phyloP scores from a whole-genome alignment of 768 basidiomycete genomes.

The Pholiota molesta region DNA sequence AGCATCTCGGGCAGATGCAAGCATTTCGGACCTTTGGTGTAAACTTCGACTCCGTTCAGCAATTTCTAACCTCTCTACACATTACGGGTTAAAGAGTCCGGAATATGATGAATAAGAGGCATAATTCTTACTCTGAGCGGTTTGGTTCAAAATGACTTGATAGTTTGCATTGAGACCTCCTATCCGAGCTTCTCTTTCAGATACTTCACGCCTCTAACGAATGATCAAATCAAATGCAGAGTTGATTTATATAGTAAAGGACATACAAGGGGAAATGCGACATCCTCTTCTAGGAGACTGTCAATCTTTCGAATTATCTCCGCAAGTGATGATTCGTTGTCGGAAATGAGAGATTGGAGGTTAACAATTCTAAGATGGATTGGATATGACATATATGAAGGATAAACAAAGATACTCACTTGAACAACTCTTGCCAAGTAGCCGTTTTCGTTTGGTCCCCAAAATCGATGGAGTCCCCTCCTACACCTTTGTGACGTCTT shows the following conservation, averaged over 20 bases:
- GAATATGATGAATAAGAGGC: neutral
- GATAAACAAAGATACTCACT: slow-evolving; percentile 46
- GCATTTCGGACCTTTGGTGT: slow-evolving; percentile 18
- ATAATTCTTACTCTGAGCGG: slow-evolving; percentile 46
- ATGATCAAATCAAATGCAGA: slow-evolving; percentile 17
- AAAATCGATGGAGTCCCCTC: slow-evolving; percentile 14
- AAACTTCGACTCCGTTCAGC: slow-evolving; percentile 27
- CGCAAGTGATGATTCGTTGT: slow-evolving; percentile 50
- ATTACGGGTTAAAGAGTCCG: neutral
- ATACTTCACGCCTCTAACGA: slow-evolving; percentile 67
- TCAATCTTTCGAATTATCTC: slow-evolving; percentile 54
- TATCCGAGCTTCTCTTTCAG: slow-evolving; percentile 63
- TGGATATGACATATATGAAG: slow-evolving; percentile 2
- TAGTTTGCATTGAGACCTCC: slow-evolving; percentile 49
- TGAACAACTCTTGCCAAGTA: slow-evolving; percentile 69
- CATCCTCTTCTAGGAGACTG: slow-evolving; percentile 45
- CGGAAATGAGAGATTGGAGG: slow-evolving; percentile 53
- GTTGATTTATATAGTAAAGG: slow-evolving; percentile 11
- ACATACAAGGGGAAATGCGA: slow-evolving; percentile 44
- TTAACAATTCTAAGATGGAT: slow-evolving; percentile 48
- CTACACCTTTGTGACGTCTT: slow-evolving; percentile 33
- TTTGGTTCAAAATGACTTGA: slow-evolving; percentile 42
- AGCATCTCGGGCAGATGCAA: slow-evolving; percentile 17
- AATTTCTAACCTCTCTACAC: slow-evolving; percentile 34
- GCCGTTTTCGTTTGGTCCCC: slow-evolving; percentile 46